Evolutionary conservation across 73 alveolate species (phyloP), one percentile per base, ranked within the genome.

Genomic region (Paramecium caudatum): DNA sequence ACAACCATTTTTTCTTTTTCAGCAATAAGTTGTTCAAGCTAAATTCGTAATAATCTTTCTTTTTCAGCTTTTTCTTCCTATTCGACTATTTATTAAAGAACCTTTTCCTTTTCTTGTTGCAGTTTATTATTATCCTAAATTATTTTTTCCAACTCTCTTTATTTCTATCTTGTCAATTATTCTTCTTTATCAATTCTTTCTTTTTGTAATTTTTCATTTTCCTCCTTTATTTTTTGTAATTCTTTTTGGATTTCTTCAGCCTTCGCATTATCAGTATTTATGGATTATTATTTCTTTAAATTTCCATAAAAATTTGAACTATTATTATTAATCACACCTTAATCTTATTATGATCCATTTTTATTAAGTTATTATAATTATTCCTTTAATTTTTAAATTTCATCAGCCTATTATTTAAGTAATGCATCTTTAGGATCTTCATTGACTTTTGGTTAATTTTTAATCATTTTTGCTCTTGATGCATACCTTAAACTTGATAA

Each of bases 401-500:
- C 99, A 47, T 97, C 99, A 62, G 95, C 99, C 82, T 95, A 97
- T 83, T 98, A 82, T 46, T 98, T 94, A 15, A 98, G 95, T 32
- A 97, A 93, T 23, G 99, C 99, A 90, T 98, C 99, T 91, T 97
- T 98, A 12, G 99, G 99, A 91, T 98, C 99, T 95, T 98, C 98
- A 86, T 98, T 98, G 23, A 98, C 91, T 86, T 96, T 94, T 21
- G 99, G 99, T 46, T 96, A 93, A 90, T 98, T 98, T 90, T 97
- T 96, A 19, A 98, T 98, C 48, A 92, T 91, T 91, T 98, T 98
- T 27, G 99, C 99, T 82, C 99, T 94, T 36, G 97, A 91, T 4
- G 99, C 99, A 95, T 98, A 98, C 49, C 99, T 94, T 63, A 98
- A 91, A 61, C 99, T 98, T 15, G 98, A 94, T 5, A 96, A 95